phyloP scores from a whole-genome alignment of 331 rosid species.

The Quercus phellos region DNA sequence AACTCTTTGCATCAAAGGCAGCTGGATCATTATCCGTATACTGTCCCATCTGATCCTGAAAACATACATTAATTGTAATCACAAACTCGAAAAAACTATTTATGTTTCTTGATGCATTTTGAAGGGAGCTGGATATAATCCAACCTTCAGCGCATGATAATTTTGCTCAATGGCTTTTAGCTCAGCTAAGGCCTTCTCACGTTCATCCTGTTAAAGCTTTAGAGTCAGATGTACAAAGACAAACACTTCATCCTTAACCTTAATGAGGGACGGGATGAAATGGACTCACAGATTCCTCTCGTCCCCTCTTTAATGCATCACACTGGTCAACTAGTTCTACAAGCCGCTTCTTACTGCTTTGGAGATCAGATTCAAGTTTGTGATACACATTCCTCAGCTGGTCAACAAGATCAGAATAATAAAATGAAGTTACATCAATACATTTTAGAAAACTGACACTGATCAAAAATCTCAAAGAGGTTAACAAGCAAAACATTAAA shows the following conservation, averaged over 20 bases:
- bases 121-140: slow-evolving; percentile 18
- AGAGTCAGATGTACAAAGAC: slow-evolving; percentile 14
- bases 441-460: slow-evolving; percentile 1
- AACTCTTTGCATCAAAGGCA: slow-evolving; percentile 89
- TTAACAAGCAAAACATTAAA: slow-evolving; percentile 1
- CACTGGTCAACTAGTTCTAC: slow-evolving; percentile 64
- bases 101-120: slow-evolving; percentile 1
- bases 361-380: slow-evolving; percentile 78
- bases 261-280: slow-evolving; percentile 7
- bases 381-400: slow-evolving; percentile 75
- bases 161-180: slow-evolving; percentile 65
- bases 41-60: slow-evolving; percentile 70
- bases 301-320: slow-evolving; percentile 65
- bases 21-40: slow-evolving; percentile 96
- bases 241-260: slow-evolving; percentile 4
- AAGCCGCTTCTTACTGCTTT: slow-evolving; percentile 52
- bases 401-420: slow-evolving; percentile 5
- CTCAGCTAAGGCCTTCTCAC: slow-evolving; percentile 73
- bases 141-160: slow-evolving; percentile 71
- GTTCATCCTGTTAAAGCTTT: slow-evolving; percentile 53
- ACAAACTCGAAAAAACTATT: slow-evolving; percentile 1
- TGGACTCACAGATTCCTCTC: slow-evolving; percentile 84
- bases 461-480: slow-evolving; percentile 8
- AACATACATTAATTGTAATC: slow-evolving; percentile 18
- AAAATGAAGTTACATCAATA: slow-evolving; percentile 6